phyloP scores from a whole-genome alignment of 768 basidiomycete genomes.

The Dictyophora rubrovolvata region DNA sequence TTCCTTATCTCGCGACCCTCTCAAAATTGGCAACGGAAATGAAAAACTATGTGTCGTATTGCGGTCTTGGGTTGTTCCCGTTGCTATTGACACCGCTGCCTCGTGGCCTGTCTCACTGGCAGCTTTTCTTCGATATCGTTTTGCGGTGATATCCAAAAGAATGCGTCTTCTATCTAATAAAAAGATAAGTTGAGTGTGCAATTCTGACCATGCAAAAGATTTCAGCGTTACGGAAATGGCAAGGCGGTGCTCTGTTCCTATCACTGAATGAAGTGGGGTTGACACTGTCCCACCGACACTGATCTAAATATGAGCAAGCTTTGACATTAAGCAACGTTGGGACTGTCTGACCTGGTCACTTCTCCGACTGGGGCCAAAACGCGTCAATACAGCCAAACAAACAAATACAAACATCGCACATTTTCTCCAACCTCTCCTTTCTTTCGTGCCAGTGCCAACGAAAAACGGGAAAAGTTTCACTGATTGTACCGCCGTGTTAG shows the following conservation, averaged over 20 bases:
- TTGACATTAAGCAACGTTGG: not conserved
- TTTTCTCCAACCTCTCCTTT: no score
- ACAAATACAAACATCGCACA: no score
- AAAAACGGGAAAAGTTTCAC: no score
- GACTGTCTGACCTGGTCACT: not conserved
- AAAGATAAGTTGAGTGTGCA: not conserved
- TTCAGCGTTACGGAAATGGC: not conserved
- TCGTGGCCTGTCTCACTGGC: not conserved
- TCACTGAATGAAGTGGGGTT: not conserved
- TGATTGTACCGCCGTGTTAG: no score
- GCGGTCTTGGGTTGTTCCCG: not conserved
- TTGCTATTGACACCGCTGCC: not conserved
- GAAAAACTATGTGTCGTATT: slow-evolving; percentile 26
- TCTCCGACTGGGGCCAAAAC: no score
- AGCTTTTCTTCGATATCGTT: not conserved
- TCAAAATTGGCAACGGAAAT: slow-evolving; percentile 43
- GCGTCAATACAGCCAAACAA: no score
- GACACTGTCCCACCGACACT: slow-evolving; percentile 4
- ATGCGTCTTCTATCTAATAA: slow-evolving; percentile 8
- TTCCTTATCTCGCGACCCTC: slow-evolving; percentile 41
- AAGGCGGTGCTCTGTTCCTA: not conserved
- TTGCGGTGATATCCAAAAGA: slow-evolving; percentile 9
- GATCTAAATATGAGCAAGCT: not conserved
- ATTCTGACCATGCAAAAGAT: not conserved
- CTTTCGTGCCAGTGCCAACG: no score